Percentiles rank a stretch among this genome's conserved stretches.
phyloP scores from a whole-genome alignment of 202 grass and related monocot genomes.

The Setaria viridis region DNA sequence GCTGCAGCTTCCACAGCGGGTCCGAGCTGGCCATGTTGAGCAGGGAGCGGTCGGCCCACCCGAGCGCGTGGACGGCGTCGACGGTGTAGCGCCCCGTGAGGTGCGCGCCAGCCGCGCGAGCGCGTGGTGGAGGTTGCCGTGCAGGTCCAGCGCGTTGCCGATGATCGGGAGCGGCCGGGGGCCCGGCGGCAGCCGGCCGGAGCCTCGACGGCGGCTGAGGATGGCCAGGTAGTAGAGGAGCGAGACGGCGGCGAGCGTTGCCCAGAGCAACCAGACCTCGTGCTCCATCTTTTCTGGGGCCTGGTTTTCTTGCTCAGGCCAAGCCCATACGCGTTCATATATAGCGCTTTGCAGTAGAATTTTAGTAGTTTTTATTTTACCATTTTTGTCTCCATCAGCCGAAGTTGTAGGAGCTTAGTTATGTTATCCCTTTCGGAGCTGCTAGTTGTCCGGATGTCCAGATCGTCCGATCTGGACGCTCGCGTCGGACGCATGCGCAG shows the following conservation, averaged over 20 bases:
- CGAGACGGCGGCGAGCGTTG: slow-evolving; percentile 9
- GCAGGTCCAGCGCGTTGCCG: slow-evolving; percentile 46
- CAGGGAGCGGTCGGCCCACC: slow-evolving; percentile 22
- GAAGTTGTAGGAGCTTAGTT: too few relatives aligned
- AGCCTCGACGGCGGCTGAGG: not conserved
- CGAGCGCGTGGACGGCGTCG: slow-evolving; percentile 25
- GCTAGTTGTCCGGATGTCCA: too few relatives aligned
- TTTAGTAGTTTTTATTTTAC: too few relatives aligned
- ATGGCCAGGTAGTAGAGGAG: slow-evolving; percentile 23
- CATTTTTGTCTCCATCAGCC: too few relatives aligned
- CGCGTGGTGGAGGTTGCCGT: slow-evolving; percentile 12
- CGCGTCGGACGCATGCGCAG: too few relatives aligned
- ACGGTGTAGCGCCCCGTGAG: slow-evolving; percentile 20
- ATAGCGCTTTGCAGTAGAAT: too few relatives aligned
- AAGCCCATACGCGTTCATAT: too few relatives aligned
- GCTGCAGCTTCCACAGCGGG: slow-evolving; percentile 41
- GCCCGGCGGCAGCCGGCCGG: slow-evolving; percentile 22
- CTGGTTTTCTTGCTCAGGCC: too few relatives aligned
- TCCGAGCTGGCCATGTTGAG: slow-evolving; percentile 13
- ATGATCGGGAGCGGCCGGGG: slow-evolving; percentile 45
- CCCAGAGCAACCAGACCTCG: slow-evolving; percentile 7
- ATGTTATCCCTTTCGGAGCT: too few relatives aligned
- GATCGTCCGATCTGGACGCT: too few relatives aligned
- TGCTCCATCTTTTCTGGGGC: too few relatives aligned
- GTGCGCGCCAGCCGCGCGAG: slow-evolving; percentile 31